phyloP scores from a whole-genome alignment of 495 filamentous ascomycete genomes.

The Trichoderma asperelloides region DNA sequence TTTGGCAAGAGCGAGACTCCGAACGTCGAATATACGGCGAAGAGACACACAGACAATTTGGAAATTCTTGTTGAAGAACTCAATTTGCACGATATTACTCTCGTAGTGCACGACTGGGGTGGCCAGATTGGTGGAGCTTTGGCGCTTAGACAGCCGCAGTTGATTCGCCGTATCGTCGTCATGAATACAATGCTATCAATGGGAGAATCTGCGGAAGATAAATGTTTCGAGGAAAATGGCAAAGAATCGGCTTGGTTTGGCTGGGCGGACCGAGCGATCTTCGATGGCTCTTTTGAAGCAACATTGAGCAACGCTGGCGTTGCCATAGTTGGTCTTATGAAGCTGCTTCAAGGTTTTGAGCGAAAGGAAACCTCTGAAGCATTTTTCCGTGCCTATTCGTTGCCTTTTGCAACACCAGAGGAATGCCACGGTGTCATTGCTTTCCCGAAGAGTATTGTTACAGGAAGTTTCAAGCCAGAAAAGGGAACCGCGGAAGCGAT shows the following conservation, averaged over 20 bases:
- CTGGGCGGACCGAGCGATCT: not conserved
- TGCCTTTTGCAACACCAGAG: too few species aligned
- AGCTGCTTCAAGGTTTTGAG: too few species aligned
- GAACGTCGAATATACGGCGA: not conserved
- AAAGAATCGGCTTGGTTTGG: not conserved
- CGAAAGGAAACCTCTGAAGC: too few species aligned
- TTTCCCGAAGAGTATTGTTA: too few species aligned
- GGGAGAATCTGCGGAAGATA: not conserved
- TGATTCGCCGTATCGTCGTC: not conserved
- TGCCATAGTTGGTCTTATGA: too few species aligned
- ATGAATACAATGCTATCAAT: not conserved
- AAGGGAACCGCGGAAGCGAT: too few species aligned
- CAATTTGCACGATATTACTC: not conserved
- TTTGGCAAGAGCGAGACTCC: not conserved
- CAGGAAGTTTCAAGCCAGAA: too few species aligned
- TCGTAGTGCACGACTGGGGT: not conserved
- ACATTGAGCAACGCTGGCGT: too few species aligned
- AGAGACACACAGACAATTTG: not conserved
- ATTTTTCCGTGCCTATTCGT: too few species aligned
- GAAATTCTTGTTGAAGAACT: not conserved
- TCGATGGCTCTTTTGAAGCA: not conserved
- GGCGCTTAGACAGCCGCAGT: not conserved
- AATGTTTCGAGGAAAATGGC: not conserved
- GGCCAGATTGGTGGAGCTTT: not conserved
- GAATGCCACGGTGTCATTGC: too few species aligned